Percentiles rank a stretch among this genome's conserved stretches.
phyloP scores from a whole-genome alignment of 257 asterid genomes.

The Plantago ovata region DNA sequence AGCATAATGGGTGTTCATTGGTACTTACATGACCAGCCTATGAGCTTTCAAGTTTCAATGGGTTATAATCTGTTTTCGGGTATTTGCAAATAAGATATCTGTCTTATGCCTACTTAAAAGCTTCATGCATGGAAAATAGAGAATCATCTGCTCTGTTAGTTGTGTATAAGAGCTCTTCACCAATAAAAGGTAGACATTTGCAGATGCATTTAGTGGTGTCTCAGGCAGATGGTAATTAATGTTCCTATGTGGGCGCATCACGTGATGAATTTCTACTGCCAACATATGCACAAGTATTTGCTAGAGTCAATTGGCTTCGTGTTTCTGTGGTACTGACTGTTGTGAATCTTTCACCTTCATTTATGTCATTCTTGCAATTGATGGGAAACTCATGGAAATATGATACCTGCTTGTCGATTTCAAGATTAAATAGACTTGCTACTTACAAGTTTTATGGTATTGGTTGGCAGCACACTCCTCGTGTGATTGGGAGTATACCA shows the following conservation, averaged over 20 bases:
- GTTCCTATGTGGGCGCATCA: too few species aligned
- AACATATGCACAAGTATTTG: not conserved
- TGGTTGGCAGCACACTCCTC: conserved; percentile 89
- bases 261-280: too few species aligned
- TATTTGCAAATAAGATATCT: not conserved
- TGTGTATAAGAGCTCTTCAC: too few species aligned
- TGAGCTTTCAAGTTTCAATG: not conserved
- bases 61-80: not conserved
- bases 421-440: not conserved
- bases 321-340: not conserved
- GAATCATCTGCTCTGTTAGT: too few species aligned
- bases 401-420: conserved; percentile 17
- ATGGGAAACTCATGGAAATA: not conserved
- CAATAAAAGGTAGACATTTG: too few species aligned
- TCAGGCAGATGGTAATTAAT: too few species aligned
- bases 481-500: conserved; percentile 71
- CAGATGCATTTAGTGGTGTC: too few species aligned
- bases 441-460: conserved; percentile 31
- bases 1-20: not conserved
- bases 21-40: not conserved
- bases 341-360: not conserved
- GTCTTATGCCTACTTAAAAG: not conserved
- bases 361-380: conserved; percentile 9
- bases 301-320: not conserved
- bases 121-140: too few species aligned